Evolutionary conservation across 208 protist species (phyloP).

Genomic region (Porcisia hertigi): DNA sequence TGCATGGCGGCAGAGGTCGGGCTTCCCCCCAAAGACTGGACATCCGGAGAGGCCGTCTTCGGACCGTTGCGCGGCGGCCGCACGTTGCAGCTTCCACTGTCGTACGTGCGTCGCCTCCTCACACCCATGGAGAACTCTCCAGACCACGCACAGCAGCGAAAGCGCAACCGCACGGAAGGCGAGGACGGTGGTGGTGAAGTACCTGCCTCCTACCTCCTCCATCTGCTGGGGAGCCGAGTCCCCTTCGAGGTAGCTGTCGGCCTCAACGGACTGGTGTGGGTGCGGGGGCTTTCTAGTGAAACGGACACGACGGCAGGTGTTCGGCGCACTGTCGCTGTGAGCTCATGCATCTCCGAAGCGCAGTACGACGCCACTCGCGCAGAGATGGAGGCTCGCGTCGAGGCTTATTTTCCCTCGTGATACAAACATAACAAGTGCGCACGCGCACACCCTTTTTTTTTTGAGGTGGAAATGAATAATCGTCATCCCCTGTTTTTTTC

Average conservation of each 20-base stretch:
- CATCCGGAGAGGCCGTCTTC: slow-evolving; percentile 76
- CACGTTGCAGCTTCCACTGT: slow-evolving; percentile 62
- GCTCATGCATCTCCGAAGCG: slow-evolving; percentile 71
- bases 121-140: slow-evolving; percentile 16
- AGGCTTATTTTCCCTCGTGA: slow-evolving; percentile 57
- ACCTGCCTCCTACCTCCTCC: slow-evolving; percentile 63
- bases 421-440: background rate
- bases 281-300: slow-evolving; percentile 54
- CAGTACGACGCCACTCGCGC: slow-evolving; percentile 64
- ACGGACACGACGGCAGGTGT: slow-evolving; percentile 45
- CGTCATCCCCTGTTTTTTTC: background rate
- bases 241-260: slow-evolving; percentile 82
- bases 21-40: slow-evolving; percentile 81
- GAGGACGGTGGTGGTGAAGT: slow-evolving; percentile 18
- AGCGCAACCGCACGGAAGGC: slow-evolving; percentile 25
- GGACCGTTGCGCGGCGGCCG: slow-evolving; percentile 72
- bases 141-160: slow-evolving; percentile 2
- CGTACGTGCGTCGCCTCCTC: slow-evolving; percentile 72
- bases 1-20: slow-evolving; percentile 77
- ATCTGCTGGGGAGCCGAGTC: slow-evolving; percentile 53
- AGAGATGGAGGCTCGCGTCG: slow-evolving; percentile 77
- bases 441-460: background rate
- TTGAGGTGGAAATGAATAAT: background rate
- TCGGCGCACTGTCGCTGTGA: slow-evolving; percentile 73
- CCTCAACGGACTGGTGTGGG: slow-evolving; percentile 84